Conservation (phyloP, 2,329 filamentous ascomycete genomes). For the Harringtonia lauricola region DNA sequence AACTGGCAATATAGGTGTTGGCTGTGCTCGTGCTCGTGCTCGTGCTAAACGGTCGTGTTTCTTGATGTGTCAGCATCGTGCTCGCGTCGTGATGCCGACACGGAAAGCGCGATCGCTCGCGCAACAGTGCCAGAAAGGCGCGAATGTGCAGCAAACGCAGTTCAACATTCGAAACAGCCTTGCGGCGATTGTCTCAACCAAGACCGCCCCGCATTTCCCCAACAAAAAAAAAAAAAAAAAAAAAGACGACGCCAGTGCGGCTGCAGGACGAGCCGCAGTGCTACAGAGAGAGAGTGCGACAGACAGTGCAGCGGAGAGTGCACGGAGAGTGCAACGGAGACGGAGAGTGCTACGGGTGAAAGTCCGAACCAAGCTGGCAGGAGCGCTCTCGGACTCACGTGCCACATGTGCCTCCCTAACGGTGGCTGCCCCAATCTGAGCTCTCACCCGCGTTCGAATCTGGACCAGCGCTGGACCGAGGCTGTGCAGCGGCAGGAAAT, state of each 20-base stretch:
- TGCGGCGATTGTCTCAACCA: background rate
- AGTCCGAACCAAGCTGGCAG: no score
- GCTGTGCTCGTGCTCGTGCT: background rate
- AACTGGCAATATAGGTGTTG: background rate
- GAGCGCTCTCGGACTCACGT: no score
- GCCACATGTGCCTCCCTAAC: no score
- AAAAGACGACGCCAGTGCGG: background rate
- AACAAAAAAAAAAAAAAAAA: background rate
- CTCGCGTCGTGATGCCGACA: no score
- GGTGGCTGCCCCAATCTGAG: no score
- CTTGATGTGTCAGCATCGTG: background rate
- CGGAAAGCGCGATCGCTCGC: background rate
- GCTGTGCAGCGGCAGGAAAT: no score
- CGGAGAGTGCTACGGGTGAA: no score
- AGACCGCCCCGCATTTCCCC: background rate
- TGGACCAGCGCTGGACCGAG: no score
- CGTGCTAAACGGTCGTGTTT: background rate
- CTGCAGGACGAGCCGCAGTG: background rate
- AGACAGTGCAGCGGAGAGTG: no score
- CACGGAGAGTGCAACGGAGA: no score
- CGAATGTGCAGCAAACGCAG: background rate
- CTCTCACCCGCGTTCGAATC: no score
- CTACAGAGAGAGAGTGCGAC: no score
- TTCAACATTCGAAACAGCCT: background rate
- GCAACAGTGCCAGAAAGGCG: slow-evolving; percentile 2